Evolutionary conservation across 1,139 yeast species (phyloP).

Genomic region (Candida sanyaensis): DNA sequence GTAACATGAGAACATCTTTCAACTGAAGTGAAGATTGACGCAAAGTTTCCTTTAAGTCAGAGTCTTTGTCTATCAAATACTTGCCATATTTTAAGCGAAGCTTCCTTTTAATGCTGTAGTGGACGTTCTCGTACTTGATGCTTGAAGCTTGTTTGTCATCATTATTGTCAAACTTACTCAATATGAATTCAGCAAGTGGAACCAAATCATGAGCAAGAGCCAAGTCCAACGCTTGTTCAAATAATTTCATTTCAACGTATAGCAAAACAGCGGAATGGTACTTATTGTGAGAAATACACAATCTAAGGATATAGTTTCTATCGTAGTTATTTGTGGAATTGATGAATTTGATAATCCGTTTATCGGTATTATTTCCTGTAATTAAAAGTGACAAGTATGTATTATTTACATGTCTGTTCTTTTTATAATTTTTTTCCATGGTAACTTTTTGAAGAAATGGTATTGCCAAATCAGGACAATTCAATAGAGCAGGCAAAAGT

Average conservation of each 20-base stretch:
- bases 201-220: constrained; percentile 66
- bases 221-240: constrained; percentile 77
- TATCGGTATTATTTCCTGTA: constrained; percentile 41
- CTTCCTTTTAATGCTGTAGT: constrained; percentile 56
- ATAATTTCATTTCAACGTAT: constrained; percentile 61
- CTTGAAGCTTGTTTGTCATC: constrained; percentile 21
- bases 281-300: constrained; percentile 64
- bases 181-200: constrained; percentile 52
- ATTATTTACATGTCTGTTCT: constrained; percentile 61
- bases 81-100: constrained; percentile 75
- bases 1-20: constrained; percentile 79
- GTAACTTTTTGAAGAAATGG: constrained; percentile 64
- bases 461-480: constrained; percentile 57
- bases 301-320: constrained; percentile 70
- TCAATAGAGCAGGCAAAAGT: constrained; percentile 75
- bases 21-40: constrained; percentile 48
- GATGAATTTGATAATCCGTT: constrained; percentile 30
- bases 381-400: constrained; percentile 73
- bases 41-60: constrained; percentile 23
- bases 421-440: constrained; percentile 45
- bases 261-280: constrained; percentile 70
- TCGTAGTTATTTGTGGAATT: constrained; percentile 46
- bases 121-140: constrained; percentile 35
- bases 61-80: constrained; percentile 48
- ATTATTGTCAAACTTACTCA: constrained; percentile 29